A percentile compares a stretch with the other conserved stretches of the same genome.
Evolutionary conservation across 805 yeast species (phyloP).

Genomic region (Wickerhamomyces ciferrii): DNA sequence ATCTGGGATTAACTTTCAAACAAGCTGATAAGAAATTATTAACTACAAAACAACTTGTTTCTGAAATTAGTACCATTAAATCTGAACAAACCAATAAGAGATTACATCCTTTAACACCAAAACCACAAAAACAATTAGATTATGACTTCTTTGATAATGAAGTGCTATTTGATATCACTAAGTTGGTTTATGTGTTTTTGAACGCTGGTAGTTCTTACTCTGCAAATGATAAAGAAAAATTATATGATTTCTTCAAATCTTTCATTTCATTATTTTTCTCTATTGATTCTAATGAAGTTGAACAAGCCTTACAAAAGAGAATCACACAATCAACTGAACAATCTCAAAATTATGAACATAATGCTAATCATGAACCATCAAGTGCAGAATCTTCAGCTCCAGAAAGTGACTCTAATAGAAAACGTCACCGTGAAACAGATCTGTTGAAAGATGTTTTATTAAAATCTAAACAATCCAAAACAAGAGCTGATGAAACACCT

Average conservation of each 20-base stretch:
- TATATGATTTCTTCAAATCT: conserved; percentile 63
- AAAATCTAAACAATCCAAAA: conserved; percentile 39
- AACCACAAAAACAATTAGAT: conserved; percentile 70
- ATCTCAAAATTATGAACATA: conserved; percentile 3
- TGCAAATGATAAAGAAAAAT: conserved; percentile 70
- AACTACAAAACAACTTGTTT: conserved; percentile 83
- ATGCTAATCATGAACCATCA: conserved; percentile 15
- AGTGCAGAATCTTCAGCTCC: conserved; percentile 4
- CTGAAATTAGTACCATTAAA: conserved; percentile 89
- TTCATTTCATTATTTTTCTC: conserved; percentile 73
- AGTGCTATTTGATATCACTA: conserved; percentile 68
- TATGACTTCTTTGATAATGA: conserved; percentile 61
- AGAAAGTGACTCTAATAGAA: conserved; percentile 18
- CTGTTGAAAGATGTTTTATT: conserved; percentile 54
- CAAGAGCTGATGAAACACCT: conserved; percentile 21
- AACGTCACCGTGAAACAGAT: conserved; percentile 43
- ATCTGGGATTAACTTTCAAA: conserved; percentile 91
- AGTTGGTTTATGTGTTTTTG: conserved; percentile 62
- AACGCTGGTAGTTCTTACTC: conserved; percentile 71
- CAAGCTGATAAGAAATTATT: conserved; percentile 92
- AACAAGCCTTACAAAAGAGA: conserved; percentile 31
- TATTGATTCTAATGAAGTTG: conserved; percentile 43
- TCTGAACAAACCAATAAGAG: conserved; percentile 87
- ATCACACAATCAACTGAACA: conserved; percentile 10
- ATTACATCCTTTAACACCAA: conserved; percentile 79